Evolutionary conservation across 768 basidiomycete species (phyloP).

Genomic region (Psilocybe sp.): DNA sequence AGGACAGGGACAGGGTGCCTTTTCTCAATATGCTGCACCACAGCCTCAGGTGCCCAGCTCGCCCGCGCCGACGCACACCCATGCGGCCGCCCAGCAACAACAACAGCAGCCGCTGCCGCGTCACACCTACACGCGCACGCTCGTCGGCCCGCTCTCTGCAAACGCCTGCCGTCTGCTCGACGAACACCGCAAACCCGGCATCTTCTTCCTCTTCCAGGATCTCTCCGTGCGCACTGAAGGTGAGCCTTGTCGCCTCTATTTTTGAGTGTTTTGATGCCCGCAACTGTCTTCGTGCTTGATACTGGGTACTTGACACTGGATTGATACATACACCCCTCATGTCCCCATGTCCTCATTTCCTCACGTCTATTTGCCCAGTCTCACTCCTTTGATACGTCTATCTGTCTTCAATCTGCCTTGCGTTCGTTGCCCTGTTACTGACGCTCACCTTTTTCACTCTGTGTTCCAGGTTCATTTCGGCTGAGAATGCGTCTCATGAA

Average conservation of each 20-base stretch:
- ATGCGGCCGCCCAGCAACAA: slow-evolving; percentile 22
- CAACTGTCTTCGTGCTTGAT: too few relatives aligned
- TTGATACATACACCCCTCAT: too few relatives aligned
- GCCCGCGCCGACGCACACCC: slow-evolving; percentile 27
- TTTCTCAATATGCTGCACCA: slow-evolving; percentile 9
- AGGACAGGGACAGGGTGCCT: slow-evolving; percentile 12
- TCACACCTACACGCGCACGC: slow-evolving; percentile 78
- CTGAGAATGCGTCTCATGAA: slow-evolving; percentile 87
- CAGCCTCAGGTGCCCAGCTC: too few relatives aligned
- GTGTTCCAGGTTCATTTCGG: slow-evolving; percentile 69
- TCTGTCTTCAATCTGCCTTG: slow-evolving; percentile 1
- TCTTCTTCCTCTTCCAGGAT: slow-evolving; percentile 96
- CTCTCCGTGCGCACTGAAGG: slow-evolving; percentile 92
- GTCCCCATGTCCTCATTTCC: too few relatives aligned
- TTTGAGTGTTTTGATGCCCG: too few relatives aligned
- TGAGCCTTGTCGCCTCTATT: slow-evolving; percentile 21
- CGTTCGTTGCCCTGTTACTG: slow-evolving; percentile 3
- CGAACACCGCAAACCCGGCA: slow-evolving; percentile 80
- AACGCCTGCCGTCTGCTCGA: slow-evolving; percentile 84
- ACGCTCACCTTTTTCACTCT: slow-evolving; percentile 7
- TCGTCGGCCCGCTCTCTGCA: slow-evolving; percentile 86
- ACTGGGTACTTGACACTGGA: too few relatives aligned
- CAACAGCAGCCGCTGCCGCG: slow-evolving; percentile 48
- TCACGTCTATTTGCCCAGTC: background rate
- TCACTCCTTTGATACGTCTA: background rate